Evolutionary conservation across 1,139 yeast species (phyloP), one percentile per base, ranked within the genome.

Genomic region (Magnusiomyces suaveolens): DNA sequence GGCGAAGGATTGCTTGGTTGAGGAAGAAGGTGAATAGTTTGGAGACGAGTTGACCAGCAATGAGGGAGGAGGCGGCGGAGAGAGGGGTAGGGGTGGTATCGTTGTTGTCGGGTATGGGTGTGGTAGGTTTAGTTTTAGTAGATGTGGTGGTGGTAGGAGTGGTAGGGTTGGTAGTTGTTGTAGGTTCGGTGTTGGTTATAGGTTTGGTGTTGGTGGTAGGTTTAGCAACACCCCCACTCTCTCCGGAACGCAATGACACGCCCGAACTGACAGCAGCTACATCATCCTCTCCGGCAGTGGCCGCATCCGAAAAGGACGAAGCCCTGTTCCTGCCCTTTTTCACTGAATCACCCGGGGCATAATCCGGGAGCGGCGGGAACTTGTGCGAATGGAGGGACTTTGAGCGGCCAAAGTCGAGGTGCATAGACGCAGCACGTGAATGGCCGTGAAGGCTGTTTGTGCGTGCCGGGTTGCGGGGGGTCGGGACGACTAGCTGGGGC

Each of bases 21-120:
- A 89, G 70, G 1, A 79, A 62, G 64, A 92, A 92, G 0, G 97
- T 88, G 54, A 84, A 72, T 41, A 85, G 64, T 65, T 88, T 89
- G 48, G 95, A 80, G 55, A 83, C 72, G 14, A 85, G 68, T 66
- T 88, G 97, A 0, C 88, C 86, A 50, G 82, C 72, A 60, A 88
- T 80, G 43, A 88, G 74, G 47, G 84, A 75, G 0, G 87, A 73
- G 1, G 85, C 88, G 6, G 90, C 89, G 16, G 33, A 29, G 6
- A 29, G 33, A 29, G 33, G 33, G 33, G 33, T 29, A 29, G 33
- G 12, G 12, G 33, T n/a, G n/a, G n/a, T n/a, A n/a, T n/a, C n/a
- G n/a, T n/a, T n/a, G n/a, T n/a, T n/a, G n/a, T n/a, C n/a, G n/a
- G n/a, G n/a, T n/a, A n/a, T n/a, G n/a, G n/a, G n/a, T n/a, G n/a